A percentile compares a stretch with the other conserved stretches of the same genome.
Evolutionary conservation across 2,329 filamentous ascomycete genomes (phyloP).

Genomic region (Sodiomyces alkalinus): DNA sequence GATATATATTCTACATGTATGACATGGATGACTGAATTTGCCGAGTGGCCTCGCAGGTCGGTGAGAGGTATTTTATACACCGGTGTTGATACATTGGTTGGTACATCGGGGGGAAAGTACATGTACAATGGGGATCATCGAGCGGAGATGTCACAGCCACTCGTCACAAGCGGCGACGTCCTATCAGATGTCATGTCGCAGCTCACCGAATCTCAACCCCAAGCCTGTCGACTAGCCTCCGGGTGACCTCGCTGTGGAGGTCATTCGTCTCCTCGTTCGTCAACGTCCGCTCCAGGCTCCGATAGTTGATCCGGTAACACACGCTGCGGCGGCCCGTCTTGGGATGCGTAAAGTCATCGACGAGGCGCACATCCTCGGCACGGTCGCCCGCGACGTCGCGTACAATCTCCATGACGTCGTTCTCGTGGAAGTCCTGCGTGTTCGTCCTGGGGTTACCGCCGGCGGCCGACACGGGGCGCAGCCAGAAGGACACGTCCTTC

Average conservation of each 20-base stretch:
- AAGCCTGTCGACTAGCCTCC: slow-evolving; percentile 50
- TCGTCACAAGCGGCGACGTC: too few relatives aligned
- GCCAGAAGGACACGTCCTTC: slow-evolving; percentile 92
- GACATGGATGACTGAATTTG: too few relatives aligned
- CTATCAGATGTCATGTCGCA: too few relatives aligned
- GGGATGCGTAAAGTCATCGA: slow-evolving; percentile 80
- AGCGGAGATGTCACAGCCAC: too few relatives aligned
- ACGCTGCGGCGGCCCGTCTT: slow-evolving; percentile 70
- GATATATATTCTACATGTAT: too few relatives aligned
- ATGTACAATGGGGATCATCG: too few relatives aligned
- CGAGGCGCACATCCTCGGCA: slow-evolving; percentile 73
- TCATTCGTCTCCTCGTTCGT: slow-evolving; percentile 68
- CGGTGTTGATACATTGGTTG: too few relatives aligned
- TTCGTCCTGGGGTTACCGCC: slow-evolving; percentile 27
- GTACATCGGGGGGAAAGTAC: too few relatives aligned
- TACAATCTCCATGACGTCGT: slow-evolving; percentile 94
- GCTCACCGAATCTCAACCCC: slow-evolving; percentile 58
- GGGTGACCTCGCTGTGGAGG: slow-evolving; percentile 54
- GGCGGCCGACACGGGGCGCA: slow-evolving; percentile 34
- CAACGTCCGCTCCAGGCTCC: slow-evolving; percentile 79
- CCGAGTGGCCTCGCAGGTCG: too few relatives aligned
- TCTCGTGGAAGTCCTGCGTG: slow-evolving; percentile 60
- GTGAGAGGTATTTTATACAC: too few relatives aligned
- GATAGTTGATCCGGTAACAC: slow-evolving; percentile 88
- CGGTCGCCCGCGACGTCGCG: slow-evolving; percentile 66